These are phyloP conservation scores for Clarireedia paspali DNA, from an alignment of 2,329 filamentous ascomycete species.

Conservation along the genomic window DNA sequence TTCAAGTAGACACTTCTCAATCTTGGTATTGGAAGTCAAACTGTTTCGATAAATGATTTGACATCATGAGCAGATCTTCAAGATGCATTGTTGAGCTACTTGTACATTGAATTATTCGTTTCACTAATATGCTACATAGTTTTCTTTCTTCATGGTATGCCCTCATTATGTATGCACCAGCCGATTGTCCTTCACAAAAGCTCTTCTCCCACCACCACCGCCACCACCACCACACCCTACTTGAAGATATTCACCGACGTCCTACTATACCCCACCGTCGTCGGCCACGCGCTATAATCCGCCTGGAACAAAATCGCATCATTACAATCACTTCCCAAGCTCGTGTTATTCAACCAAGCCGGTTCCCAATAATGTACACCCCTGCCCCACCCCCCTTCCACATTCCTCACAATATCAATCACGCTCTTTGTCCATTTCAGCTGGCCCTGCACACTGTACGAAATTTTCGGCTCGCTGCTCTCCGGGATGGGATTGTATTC, in stretches of 20 bases:
- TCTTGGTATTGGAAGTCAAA: no score
- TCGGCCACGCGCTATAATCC: conserved; percentile 25
- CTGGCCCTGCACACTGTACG: conserved; percentile 57
- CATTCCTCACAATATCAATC: conserved; percentile 45
- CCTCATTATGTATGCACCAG: no score
- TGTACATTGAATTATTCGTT: no score
- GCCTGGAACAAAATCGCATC: conserved; percentile 53
- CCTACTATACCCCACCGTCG: neutral
- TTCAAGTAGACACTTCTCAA: no score
- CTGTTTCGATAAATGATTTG: no score
- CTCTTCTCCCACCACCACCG: no score
- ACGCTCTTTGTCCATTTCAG: conserved; percentile 50
- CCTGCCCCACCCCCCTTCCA: conserved; percentile 45
- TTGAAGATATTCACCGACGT: conserved; percentile 3
- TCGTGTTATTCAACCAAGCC: conserved; percentile 36
- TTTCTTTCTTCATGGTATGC: no score
- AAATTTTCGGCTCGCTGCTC: conserved; percentile 39
- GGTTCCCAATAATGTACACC: conserved; percentile 66
- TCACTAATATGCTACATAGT: no score
- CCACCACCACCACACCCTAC: neutral
- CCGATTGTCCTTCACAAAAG: no score
- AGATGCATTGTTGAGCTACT: no score
- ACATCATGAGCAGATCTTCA: no score
- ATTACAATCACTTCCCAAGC: conserved; percentile 54
- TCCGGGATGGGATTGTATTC: conserved; percentile 32